Evolutionary conservation across 2,329 filamentous ascomycete species (phyloP).

Genomic region (Cytospora leucostoma): DNA sequence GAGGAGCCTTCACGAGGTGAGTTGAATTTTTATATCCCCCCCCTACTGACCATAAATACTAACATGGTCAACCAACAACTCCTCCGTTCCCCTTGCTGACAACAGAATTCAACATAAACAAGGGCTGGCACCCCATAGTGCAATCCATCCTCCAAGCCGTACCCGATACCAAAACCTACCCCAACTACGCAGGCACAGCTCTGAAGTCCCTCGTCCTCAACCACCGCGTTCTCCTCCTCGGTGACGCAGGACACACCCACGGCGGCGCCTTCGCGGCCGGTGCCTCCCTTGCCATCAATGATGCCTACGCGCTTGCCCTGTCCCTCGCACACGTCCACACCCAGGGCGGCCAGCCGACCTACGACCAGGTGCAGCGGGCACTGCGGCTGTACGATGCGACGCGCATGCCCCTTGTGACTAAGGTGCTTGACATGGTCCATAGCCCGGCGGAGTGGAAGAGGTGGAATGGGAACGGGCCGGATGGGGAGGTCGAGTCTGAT

Average conservation of each 20-base stretch:
- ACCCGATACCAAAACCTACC: conserved; percentile 37
- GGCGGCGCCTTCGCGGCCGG: conserved; percentile 42
- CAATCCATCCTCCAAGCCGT: conserved; percentile 36
- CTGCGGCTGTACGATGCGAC: conserved; percentile 39
- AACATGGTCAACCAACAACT: neutral
- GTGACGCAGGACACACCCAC: conserved; percentile 43
- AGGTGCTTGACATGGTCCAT: conserved; percentile 37
- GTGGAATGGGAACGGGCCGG: neutral
- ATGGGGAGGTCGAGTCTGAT: conserved; percentile 37
- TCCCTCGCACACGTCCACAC: conserved; percentile 28
- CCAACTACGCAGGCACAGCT: conserved; percentile 37
- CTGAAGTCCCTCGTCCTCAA: conserved; percentile 37
- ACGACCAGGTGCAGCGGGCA: conserved; percentile 1
- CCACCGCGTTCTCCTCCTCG: conserved; percentile 37
- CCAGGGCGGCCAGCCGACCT: neutral
- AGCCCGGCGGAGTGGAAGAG: conserved; percentile 25
- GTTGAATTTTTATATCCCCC: too few relatives aligned
- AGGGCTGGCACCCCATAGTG: conserved; percentile 42
- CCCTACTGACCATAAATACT: too few relatives aligned
- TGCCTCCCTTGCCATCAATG: conserved; percentile 42
- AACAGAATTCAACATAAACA: neutral
- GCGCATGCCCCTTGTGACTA: conserved; percentile 39
- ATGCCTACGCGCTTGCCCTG: conserved; percentile 39
- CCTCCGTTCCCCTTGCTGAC: neutral
- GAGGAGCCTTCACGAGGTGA: conserved; percentile 34